Percentiles rank a stretch among this genome's conserved stretches.
These are phyloP conservation scores for Ceratocystiopsis minuta DNA, from an alignment of 2,329 filamentous ascomycete genomes.

Conservation along the genomic window DNA sequence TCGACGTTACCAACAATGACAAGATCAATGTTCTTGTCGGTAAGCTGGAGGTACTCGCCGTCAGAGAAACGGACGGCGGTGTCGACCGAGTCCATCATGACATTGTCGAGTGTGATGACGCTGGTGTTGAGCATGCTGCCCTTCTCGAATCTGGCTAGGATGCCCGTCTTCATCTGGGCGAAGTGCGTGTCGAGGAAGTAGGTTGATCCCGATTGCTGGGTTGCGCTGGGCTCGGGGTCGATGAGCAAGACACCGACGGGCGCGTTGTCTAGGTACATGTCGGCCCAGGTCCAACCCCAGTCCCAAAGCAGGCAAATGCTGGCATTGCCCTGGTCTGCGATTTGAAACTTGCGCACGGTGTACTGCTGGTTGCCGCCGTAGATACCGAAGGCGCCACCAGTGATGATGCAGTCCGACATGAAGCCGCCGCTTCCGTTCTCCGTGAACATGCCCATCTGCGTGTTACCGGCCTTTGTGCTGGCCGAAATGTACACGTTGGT, in stretches of 20 bases:
- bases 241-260: not conserved
- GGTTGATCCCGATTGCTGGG: not conserved
- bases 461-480: slow-evolving; percentile 24
- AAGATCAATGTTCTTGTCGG: too few relatives aligned
- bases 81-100: not conserved
- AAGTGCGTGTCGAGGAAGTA: not conserved
- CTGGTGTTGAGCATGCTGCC: not conserved
- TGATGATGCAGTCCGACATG: slow-evolving; percentile 40
- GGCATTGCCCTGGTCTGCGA: too few relatives aligned
- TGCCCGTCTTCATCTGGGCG: not conserved
- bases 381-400: slow-evolving; percentile 31
- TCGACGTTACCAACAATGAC: too few relatives aligned
- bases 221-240: not conserved
- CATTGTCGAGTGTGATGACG: not conserved
- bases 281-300: slow-evolving; percentile 40
- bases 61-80: not conserved
- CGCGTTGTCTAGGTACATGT: not conserved
- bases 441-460: slow-evolving; percentile 39
- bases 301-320: slow-evolving; percentile 38
- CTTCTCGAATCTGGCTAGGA: not conserved
- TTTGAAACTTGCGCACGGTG: slow-evolving; percentile 36
- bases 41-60: not conserved
- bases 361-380: slow-evolving; percentile 56
- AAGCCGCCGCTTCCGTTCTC: slow-evolving; percentile 16
- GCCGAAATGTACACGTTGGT: slow-evolving; percentile 34